phyloP scores from a whole-genome alignment of 331 rosid genomes.

The Pyracantha coccinea region DNA sequence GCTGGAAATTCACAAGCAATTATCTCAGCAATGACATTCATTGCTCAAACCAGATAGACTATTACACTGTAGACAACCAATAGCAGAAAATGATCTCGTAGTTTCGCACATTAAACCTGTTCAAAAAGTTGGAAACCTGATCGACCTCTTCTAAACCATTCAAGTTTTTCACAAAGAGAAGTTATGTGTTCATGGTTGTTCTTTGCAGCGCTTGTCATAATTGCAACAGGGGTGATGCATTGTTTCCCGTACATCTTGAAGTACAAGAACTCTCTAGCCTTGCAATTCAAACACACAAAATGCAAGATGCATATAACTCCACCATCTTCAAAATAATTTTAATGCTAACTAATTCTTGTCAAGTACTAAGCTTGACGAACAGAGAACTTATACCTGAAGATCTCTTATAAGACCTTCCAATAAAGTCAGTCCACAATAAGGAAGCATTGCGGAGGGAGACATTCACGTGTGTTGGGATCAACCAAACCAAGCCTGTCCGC shows the following conservation, averaged over 20 bases:
- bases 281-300: constrained; percentile 23
- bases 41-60: constrained; percentile 11
- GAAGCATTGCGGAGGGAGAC: constrained; percentile 97
- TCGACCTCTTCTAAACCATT: constrained; percentile 97
- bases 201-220: constrained; percentile 95
- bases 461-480: constrained; percentile 81
- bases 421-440: constrained; percentile 90
- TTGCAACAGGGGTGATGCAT: constrained; percentile 89
- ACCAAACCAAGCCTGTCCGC: constrained; percentile 94
- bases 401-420: constrained; percentile 94
- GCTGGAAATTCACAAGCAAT: constrained; percentile 50
- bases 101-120: constrained; percentile 57
- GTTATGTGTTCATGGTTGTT: constrained; percentile 67
- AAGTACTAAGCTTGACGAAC: constrained; percentile 14
- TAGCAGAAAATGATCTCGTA: not conserved
- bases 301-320: constrained; percentile 10
- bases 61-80: constrained; percentile 1
- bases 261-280: constrained; percentile 96
- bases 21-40: constrained; percentile 16
- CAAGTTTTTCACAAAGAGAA: constrained; percentile 70
- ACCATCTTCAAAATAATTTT: constrained; percentile 2
- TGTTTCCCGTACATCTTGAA: constrained; percentile 81
- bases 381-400: constrained; percentile 77
- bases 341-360: constrained; percentile 16
- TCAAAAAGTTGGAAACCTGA: constrained; percentile 90